Percentiles rank a stretch among this genome's conserved stretches.
Evolutionary conservation across 2,329 filamentous ascomycete genomes (phyloP).

Genomic region (Scedosporium apiospermum): DNA sequence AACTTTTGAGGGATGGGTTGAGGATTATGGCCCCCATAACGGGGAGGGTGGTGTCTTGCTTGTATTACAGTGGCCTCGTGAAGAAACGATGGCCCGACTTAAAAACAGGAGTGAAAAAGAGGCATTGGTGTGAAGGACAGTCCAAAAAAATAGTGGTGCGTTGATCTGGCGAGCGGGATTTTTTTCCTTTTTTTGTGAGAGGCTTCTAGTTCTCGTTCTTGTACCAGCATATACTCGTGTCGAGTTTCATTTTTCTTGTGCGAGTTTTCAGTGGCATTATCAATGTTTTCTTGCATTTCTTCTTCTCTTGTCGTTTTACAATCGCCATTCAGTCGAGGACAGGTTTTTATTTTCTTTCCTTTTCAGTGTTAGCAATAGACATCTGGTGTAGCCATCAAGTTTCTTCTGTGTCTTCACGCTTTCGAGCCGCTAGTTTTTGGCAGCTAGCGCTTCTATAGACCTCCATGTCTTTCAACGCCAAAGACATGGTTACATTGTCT

Average conservation of each 20-base stretch:
- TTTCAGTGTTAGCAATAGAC: background rate
- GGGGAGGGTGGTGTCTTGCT: background rate
- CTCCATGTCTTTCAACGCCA: too few species aligned
- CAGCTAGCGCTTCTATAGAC: too few species aligned
- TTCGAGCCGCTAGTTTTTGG: background rate
- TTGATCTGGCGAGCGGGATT: background rate
- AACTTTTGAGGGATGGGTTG: background rate
- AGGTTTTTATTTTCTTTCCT: too few species aligned
- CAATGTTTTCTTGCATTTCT: background rate
- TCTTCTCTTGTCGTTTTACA: background rate
- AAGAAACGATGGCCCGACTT: background rate
- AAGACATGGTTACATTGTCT: too few species aligned
- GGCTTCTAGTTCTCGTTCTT: background rate
- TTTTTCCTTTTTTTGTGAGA: background rate
- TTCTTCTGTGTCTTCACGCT: too few species aligned
- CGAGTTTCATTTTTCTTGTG: too few species aligned
- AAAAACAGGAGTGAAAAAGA: background rate
- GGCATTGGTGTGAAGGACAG: background rate
- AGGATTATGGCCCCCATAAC: background rate
- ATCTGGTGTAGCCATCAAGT: background rate
- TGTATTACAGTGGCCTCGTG: background rate
- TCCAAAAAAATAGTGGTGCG: background rate
- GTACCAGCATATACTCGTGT: too few species aligned
- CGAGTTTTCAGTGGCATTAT: background rate
- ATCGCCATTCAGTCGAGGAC: too few species aligned